Base-by-base conservation (phyloP, 1,284 basidiomycete genomes). In the Tranzscheliella williamsii region DNA sequence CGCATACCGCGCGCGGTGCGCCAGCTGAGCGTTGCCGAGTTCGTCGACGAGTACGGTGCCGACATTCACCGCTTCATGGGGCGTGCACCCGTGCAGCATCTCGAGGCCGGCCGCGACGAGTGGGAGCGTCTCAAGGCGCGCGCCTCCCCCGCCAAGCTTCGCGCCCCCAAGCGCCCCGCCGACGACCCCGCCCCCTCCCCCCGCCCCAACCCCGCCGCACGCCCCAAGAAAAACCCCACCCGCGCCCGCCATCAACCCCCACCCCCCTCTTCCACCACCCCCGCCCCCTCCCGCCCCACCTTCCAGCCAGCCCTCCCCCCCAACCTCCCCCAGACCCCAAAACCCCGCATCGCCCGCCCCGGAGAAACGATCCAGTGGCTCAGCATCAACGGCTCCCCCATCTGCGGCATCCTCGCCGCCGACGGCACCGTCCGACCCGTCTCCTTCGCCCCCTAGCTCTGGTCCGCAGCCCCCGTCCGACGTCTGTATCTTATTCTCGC, bases 341-440 rank as follows among this genome's bases (percentile, higher is more conserved):
- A 49, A 42, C 51, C 58, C 0, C 50, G 67, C 29, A 40, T 61
- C 40, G 63, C 67, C 16, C 46, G 42, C 24, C 45, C 54, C n/a
- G 67, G 67, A 15, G 67, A 70, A 34, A 23, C 48, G 30, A 48
- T 70, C 27, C 54, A 63, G 24, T 63, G 48, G 42, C 38, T 32
- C n/a, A 66, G 62, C 39, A 47, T 64, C 43, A 70, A 67, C 30
- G 67, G 67, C 11, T 58, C 53, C 4, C 67, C 67, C 30, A 70
- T 70, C 26, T 60, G 43, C 20, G 63, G 67, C n/a, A 43, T 70
- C 32, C 50, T 70, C n/a, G 63, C 55, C 15, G 43, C 43, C 24
- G 60, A 70, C 24, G 67, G 67, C 13, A 24, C 44, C 2, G 43
- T 67, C 2, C 31, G 55, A 2, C 54, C 50, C 5, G 46, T 67